Base-by-base conservation (phyloP, 1,284 basidiomycete genomes). In the Pseudomicrostroma phylloplanum region DNA sequence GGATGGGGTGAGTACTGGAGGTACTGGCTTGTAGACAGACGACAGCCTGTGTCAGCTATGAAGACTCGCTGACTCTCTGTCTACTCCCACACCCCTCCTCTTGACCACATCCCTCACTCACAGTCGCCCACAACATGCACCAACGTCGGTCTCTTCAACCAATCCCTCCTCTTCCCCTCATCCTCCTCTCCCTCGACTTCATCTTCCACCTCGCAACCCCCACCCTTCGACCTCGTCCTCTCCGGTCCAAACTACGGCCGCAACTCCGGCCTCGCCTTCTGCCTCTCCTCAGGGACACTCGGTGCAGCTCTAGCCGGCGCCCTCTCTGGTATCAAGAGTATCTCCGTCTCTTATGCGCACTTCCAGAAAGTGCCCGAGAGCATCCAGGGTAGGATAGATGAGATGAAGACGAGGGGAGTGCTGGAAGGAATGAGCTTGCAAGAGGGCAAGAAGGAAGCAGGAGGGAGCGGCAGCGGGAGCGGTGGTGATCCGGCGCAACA, bases 201-300 rank as follows among this genome's bases (percentile, higher is more conserved):
- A 21, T 8, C n/a, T 9, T 36, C 30, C 9, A 36, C 30, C 30
- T 36, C 30, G 9, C 13, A 55, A 40, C 23, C 13, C 43, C 21
- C 40, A 30, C 49, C 56, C 21, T 69, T 73, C 40, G 71, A 77
- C 41, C 64, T 78, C n/a, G 77, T 79, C 7, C 56, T 79, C 1
- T 75, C 74, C 1, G 77, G 77, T 0, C 77, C 77, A 41, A 79
- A 79, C 66, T 77, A 70, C 62, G 77, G 77, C 15, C 60, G 77
- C 1, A 79, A 79, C 42, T 75, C 77, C 7, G 77, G 77, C 11
- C 73, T 74, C 0, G 74, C 77, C 1, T 79, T 79, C 57, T 69
- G 73, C 0, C 60, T 79, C 6, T 73, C 71, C 12, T 75, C 72
- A 2, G 77, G 77, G n/a, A 79, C 77, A 8, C 57, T 79, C 1